Conservation (phyloP, 176 grass and related monocot species). For the Oryza brachyantha region DNA sequence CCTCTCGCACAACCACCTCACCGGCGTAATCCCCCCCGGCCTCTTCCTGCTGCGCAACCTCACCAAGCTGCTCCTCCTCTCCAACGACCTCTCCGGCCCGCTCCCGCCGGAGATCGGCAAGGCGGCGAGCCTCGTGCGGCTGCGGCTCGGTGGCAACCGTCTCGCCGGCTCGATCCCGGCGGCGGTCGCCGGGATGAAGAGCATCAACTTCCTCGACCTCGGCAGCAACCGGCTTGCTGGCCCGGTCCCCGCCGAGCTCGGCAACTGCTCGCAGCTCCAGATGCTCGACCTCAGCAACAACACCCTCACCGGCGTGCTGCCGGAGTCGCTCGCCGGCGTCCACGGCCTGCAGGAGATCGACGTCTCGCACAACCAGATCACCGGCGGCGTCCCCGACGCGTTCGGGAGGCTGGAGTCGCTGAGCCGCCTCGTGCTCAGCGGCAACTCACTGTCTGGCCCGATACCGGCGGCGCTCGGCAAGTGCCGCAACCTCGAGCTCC, state of each 20-base stretch:
- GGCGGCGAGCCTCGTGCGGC: slow-evolving; percentile 55
- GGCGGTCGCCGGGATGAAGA: slow-evolving; percentile 59
- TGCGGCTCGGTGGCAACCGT: slow-evolving; percentile 71
- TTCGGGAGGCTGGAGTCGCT: slow-evolving; percentile 47
- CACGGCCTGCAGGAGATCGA: slow-evolving; percentile 75
- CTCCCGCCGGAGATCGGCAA: slow-evolving; percentile 66
- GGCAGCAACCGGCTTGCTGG: slow-evolving; percentile 71
- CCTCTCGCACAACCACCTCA: slow-evolving; percentile 89
- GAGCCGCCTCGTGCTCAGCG: slow-evolving; percentile 60
- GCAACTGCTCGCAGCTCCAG: slow-evolving; percentile 81
- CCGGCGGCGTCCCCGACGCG: slow-evolving; percentile 41
- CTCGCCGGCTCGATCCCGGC: slow-evolving; percentile 54
- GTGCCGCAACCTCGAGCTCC: slow-evolving; percentile 65
- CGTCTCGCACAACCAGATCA: slow-evolving; percentile 57
- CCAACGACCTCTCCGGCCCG: slow-evolving; percentile 77
- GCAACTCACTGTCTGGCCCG: slow-evolving; percentile 56
- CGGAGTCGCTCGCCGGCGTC: slow-evolving; percentile 50
- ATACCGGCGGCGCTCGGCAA: slow-evolving; percentile 66
- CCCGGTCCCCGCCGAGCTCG: slow-evolving; percentile 45
- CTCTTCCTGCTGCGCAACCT: slow-evolving; percentile 83
- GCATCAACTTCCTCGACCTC: slow-evolving; percentile 83
- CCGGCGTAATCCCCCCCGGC: slow-evolving; percentile 61
- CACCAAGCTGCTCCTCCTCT: slow-evolving; percentile 82
- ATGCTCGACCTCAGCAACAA: slow-evolving; percentile 90
- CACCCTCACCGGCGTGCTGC: slow-evolving; percentile 52